Percentiles rank a stretch among this genome's conserved stretches.
Conservation (phyloP, 208 protist species). For the Wallacemonas sp. region DNA sequence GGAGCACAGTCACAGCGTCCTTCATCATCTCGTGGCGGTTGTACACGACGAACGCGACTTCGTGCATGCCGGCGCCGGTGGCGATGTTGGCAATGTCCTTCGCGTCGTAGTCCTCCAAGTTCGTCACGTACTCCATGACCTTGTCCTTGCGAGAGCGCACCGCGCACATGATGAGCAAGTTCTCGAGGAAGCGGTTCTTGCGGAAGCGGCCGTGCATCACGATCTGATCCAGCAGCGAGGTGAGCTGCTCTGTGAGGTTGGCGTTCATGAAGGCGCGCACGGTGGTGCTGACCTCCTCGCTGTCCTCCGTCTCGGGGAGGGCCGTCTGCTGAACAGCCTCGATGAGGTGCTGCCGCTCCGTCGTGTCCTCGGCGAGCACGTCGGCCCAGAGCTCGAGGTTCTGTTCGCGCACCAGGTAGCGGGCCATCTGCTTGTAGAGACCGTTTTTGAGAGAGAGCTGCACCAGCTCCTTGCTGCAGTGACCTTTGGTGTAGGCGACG, state of each 20-base stretch:
- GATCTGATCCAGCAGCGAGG: constrained; percentile 99
- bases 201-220: constrained; percentile 98
- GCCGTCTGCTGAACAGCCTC: constrained; percentile 99
- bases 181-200: constrained; percentile 99
- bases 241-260: constrained; percentile 98
- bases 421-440: constrained; percentile 97
- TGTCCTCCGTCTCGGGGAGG: constrained; percentile 96
- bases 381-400: constrained; percentile 97
- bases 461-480: constrained; percentile 98
- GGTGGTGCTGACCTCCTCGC: constrained; percentile 98
- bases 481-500: constrained; percentile 95
- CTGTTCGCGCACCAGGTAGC: constrained; percentile 98
- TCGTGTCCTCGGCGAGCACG: constrained; percentile 94
- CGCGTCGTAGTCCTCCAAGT: constrained; percentile 99
- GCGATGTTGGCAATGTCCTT: constrained; percentile 98
- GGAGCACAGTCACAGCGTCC: constrained; percentile 97
- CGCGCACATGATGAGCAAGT: constrained; percentile 99
- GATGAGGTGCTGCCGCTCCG: constrained; percentile 91
- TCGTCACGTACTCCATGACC: constrained; percentile 99
- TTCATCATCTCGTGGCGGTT: constrained; percentile 97
- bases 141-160: constrained; percentile 95
- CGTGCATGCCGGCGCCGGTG: constrained; percentile 93
- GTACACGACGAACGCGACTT: constrained; percentile 99
- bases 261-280: constrained; percentile 99
- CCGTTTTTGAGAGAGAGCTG: constrained; percentile 96